phyloP scores from a whole-genome alignment of 345 rosid species.

The Salix caprea region DNA sequence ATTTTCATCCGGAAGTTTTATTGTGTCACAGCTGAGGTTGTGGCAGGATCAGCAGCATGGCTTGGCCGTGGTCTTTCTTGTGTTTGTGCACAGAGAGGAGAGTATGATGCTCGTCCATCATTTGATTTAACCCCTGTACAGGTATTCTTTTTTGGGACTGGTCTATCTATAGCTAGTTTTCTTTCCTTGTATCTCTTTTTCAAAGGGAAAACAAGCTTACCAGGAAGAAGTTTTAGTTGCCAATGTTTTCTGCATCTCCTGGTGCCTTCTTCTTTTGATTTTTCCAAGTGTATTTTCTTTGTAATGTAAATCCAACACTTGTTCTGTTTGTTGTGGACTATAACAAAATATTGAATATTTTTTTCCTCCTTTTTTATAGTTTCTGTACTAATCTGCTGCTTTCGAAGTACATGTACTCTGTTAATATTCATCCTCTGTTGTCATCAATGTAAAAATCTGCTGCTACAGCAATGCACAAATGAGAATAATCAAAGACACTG shows the following conservation, averaged over 20 bases:
- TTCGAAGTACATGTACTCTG: neutral
- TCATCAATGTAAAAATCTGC: neutral
- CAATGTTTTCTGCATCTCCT: neutral
- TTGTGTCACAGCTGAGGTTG: slow-evolving; percentile 88
- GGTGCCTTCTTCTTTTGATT: neutral
- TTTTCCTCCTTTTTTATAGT: neutral
- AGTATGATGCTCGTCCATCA: slow-evolving; percentile 75
- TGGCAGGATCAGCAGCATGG: slow-evolving; percentile 99
- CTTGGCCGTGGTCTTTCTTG: slow-evolving; percentile 97
- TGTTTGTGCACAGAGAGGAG: slow-evolving; percentile 94
- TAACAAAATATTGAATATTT: neutral
- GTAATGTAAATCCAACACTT: neutral
- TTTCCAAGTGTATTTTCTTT: neutral
- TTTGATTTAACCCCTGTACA: slow-evolving; percentile 93
- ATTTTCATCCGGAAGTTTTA: slow-evolving; percentile 23
- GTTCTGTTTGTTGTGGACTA: neutral
- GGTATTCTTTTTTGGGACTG: slow-evolving; percentile 33
- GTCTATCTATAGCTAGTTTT: neutral
- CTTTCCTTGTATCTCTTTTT: neutral
- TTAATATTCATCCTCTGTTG: neutral
- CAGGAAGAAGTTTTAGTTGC: neutral
- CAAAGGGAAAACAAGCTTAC: neutral
- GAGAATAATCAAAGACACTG: neutral
- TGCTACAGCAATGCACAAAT: neutral
- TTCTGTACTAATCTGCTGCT: neutral